Conservation (phyloP, 306 rosid genomes). For the peach (Prunus persica) region DNA sequence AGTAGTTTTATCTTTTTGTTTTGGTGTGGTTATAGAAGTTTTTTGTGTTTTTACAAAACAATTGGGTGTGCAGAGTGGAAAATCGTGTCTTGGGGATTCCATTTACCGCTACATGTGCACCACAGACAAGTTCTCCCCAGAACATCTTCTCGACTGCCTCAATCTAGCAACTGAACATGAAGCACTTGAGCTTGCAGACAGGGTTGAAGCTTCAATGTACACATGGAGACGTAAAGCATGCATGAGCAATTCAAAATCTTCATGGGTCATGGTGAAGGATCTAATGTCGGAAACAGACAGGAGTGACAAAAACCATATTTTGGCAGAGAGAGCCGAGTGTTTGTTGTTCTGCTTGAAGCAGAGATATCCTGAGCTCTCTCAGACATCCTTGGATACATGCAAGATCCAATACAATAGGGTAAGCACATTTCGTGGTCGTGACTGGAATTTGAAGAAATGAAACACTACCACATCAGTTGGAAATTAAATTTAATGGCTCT, state of each 20-base stretch:
- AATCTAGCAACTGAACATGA: slow-evolving; percentile 80
- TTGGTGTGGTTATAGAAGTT: too few relatives aligned
- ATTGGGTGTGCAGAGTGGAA: slow-evolving; percentile 61
- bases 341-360: slow-evolving; percentile 74
- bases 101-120: slow-evolving; percentile 63
- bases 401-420: slow-evolving; percentile 88
- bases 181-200: slow-evolving; percentile 85
- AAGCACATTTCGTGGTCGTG: not conserved
- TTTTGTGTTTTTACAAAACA: not conserved
- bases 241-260: slow-evolving; percentile 71
- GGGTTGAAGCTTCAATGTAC: slow-evolving; percentile 87
- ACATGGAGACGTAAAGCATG: slow-evolving; percentile 97
- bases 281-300: slow-evolving; percentile 60
- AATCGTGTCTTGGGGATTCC: slow-evolving; percentile 71
- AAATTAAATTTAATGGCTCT: too few relatives aligned
- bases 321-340: slow-evolving; percentile 86
- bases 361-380: slow-evolving; percentile 88
- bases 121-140: slow-evolving; percentile 69
- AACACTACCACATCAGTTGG: too few relatives aligned
- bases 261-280: slow-evolving; percentile 87
- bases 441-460: too few relatives aligned
- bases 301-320: slow-evolving; percentile 63
- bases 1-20: not conserved
- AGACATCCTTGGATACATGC: slow-evolving; percentile 86
- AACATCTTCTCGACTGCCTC: slow-evolving; percentile 58